Base-by-base conservation (phyloP, 2,329 filamentous ascomycete species). In the Cercospora nicotianae region DNA sequence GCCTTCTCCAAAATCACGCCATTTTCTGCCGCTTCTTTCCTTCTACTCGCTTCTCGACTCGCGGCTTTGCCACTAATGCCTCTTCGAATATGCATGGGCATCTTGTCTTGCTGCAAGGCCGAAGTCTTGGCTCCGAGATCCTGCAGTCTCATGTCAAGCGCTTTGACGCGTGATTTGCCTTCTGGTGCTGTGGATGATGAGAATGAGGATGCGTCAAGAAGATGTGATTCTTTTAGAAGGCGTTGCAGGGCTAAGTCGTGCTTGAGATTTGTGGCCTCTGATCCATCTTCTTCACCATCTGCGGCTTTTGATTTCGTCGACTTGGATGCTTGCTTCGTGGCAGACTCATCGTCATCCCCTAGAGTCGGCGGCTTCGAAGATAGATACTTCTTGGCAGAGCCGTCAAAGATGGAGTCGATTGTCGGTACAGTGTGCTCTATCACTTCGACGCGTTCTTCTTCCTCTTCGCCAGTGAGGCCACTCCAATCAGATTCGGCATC, bases 231-330 rank as follows among this genome's bases (percentile, higher is more conserved):
- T 73, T 90, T 87, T 67, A 99, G 88, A 48, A 99, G 88, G 58
- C 93, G 90, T 79, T 97, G 94, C 13, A 99, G 88, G 45, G 92
- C 94, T 64, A 97, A 88, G 79, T 98, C 95, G 79, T 97, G 94
- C 78, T 94, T 93, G 18, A 98, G 85, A 69, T 96, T 91, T 10
- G 82, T 79, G 26, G 83, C 79, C 77, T 90, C 89, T 18, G 86
- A 80, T 68, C 86, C 83, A 26, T 89, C 87, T 30, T 79, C 81
- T 83, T 77, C 71, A 78, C 67, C 72, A 74, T 66, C 64, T 66
- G 69, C 70, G 1, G 48, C 2, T 9, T 36, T 23, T 2, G 70
- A 55, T 30, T 63, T 72, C 36, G 55, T 70, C 31, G 62, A 65
- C 66, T 66, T 77, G 72, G 16, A 76, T 71, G 28, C 75, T 65